Evolutionary conservation across 352 stramenopile species (phyloP), one percentile per base, ranked within the genome.

Genomic region (Globisporangium paddicum): DNA sequence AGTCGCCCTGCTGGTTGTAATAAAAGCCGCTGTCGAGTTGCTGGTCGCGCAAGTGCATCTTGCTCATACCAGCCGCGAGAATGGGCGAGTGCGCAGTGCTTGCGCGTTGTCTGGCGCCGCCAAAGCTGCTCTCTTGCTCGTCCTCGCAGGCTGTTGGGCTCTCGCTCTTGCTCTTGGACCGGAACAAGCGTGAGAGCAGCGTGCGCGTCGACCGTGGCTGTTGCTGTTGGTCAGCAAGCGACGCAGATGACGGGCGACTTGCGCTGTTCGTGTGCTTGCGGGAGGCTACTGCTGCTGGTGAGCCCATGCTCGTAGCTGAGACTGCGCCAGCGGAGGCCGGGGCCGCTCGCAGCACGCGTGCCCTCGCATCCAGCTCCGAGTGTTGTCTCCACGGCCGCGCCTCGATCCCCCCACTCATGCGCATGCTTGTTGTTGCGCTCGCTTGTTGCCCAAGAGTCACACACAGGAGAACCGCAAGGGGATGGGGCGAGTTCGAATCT

Each of bases 181-280:
- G 67, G 38, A 73, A 71, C 21, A 70, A 41, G 13, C 63, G 58
- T 54, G 63, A 64, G 45, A 73, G 60, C 42, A 73, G 53, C 51
- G 58, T 48, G 21, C 63, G 52, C 21, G 58, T 41, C 7, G 55
- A 54, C 34, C 55, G 55, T 7, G 55, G 45, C 40, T 56, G 16
- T 11, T 58, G 58, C 6, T 64, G 26, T 28, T 52, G 41, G 32
- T 55, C 45, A 35, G 11, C 23, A 13, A 34, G 18, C 14, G 45
- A 48, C 21, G 42, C 44, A 14, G 44, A 49, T 11, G 44, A 51
- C 5, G n/a, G 37, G 7, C 25, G 16, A 6, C 25, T 51, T n/a
- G 45, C 16, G 44, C n/a, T 30, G 49, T 19, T 51, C 32, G 46
- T 46, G 57, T 34, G 55, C 38, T 62, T 34, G 55, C 26, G 28